A percentile compares a stretch with the other conserved stretches of the same genome.
phyloP scores from a whole-genome alignment of 163 green algal species.

The Botryococcus braunii region DNA sequence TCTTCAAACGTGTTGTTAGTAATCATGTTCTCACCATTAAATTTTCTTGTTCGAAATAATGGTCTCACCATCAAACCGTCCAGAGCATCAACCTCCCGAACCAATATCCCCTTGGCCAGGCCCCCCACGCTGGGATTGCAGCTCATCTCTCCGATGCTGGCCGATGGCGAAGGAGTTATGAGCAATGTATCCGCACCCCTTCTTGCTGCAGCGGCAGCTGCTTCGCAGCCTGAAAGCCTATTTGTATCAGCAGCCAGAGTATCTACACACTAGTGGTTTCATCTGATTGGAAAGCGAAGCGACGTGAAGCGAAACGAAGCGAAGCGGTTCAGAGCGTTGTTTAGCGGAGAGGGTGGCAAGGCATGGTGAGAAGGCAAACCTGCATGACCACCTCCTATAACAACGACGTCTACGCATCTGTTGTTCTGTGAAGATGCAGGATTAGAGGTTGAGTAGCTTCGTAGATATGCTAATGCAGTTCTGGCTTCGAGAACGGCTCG shows the following conservation, averaged over 20 bases:
- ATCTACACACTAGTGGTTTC: not conserved
- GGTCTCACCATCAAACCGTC: conserved; percentile 58
- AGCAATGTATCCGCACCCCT: conserved; percentile 44
- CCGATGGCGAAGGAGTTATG: conserved; percentile 35
- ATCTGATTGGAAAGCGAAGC: not conserved
- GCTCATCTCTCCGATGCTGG: conserved; percentile 56
- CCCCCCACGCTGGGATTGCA: conserved; percentile 70
- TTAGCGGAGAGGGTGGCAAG: not conserved
- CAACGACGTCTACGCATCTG: conserved; percentile 25
- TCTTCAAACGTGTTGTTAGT: too few relatives aligned
- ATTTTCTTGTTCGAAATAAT: too few relatives aligned
- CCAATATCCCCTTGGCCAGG: conserved; percentile 58
- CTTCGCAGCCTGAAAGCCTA: conserved; percentile 51
- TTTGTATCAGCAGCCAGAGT: conserved; percentile 27
- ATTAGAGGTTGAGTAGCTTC: too few relatives aligned
- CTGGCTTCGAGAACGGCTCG: too few relatives aligned
- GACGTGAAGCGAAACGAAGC: not conserved
- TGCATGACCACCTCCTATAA: conserved; percentile 38
- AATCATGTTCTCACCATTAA: too few relatives aligned
- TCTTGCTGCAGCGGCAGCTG: conserved; percentile 43
- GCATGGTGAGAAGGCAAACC: conserved; percentile 10
- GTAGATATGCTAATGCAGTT: too few relatives aligned
- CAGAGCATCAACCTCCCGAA: conserved; percentile 62
- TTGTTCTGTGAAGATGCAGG: too few relatives aligned
- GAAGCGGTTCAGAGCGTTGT: not conserved